Evolutionary conservation across 495 filamentous ascomycete species (phyloP).

Genomic region (Apiosordaria backusii): DNA sequence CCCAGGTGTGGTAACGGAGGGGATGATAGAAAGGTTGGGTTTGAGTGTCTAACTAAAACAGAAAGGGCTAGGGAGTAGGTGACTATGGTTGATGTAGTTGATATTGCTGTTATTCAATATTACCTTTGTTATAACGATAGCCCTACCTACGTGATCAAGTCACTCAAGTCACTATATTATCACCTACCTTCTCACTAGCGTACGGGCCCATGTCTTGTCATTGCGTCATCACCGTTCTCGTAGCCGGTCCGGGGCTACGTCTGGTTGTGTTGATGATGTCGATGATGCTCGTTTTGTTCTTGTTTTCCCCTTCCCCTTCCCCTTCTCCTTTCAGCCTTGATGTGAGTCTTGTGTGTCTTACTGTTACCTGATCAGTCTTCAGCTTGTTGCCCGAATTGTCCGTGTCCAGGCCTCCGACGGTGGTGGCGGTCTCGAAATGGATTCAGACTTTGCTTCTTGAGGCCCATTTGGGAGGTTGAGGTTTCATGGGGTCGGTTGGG

Average conservation of each 20-base stretch:
- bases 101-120: too few relatives aligned
- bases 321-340: too few relatives aligned
- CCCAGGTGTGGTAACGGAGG: too few relatives aligned
- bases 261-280: background rate
- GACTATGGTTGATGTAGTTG: too few relatives aligned
- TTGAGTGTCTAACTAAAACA: too few relatives aligned
- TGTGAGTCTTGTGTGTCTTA: too few relatives aligned
- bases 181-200: background rate
- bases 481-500: background rate
- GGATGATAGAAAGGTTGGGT: too few relatives aligned
- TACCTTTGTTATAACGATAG: too few relatives aligned
- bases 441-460: background rate
- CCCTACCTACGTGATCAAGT: background rate
- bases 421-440: background rate
- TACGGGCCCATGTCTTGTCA: too few relatives aligned
- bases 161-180: too few relatives aligned
- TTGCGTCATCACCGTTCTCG: background rate
- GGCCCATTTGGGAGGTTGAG: background rate
- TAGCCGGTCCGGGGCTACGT: background rate
- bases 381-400: background rate
- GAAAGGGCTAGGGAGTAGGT: too few relatives aligned
- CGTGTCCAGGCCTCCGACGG: background rate
- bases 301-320: background rate
- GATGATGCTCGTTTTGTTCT: background rate
- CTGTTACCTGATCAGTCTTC: background rate